phyloP scores from a whole-genome alignment of 176 grass and related monocot genomes.

The Cenchrus americanus region DNA sequence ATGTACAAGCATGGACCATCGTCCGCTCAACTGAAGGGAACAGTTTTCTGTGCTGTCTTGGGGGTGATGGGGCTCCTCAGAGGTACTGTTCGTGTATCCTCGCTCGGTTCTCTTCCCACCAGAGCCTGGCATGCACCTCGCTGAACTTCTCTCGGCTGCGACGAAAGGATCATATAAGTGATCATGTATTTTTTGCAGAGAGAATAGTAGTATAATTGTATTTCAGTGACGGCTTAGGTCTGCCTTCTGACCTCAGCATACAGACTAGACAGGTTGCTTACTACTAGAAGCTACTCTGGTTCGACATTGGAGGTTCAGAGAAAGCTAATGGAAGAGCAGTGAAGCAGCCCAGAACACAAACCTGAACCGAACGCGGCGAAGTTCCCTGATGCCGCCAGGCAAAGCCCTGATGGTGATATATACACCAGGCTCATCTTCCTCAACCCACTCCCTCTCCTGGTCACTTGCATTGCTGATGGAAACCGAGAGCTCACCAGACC shows the following conservation, averaged over 20 bases:
- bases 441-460: constrained; percentile 90
- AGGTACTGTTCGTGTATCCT: constrained; percentile 98
- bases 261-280: not conserved
- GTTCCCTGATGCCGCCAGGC: constrained; percentile 85
- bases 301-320: not conserved
- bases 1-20: constrained; percentile 51
- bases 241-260: not conserved
- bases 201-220: not conserved
- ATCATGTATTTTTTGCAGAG: not conserved
- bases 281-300: constrained; percentile 13
- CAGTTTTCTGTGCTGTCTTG: not conserved
- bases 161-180: not conserved
- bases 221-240: not conserved
- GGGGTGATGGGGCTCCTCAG: constrained; percentile 33
- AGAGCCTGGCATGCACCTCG: constrained; percentile 89
- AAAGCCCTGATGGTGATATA: constrained; percentile 91
- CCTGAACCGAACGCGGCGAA: constrained; percentile 93
- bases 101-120: constrained; percentile 94
- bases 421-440: constrained; percentile 95
- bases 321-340: not conserved
- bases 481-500: constrained; percentile 70
- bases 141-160: constrained; percentile 94
- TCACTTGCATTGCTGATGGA: constrained; percentile 92
- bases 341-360: constrained; percentile 31
- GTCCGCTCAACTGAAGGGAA: constrained; percentile 7